These are phyloP conservation scores for Piromyces sp. DNA, from an alignment of 192 early-diverging fungal genomes.

Conservation along the genomic window DNA sequence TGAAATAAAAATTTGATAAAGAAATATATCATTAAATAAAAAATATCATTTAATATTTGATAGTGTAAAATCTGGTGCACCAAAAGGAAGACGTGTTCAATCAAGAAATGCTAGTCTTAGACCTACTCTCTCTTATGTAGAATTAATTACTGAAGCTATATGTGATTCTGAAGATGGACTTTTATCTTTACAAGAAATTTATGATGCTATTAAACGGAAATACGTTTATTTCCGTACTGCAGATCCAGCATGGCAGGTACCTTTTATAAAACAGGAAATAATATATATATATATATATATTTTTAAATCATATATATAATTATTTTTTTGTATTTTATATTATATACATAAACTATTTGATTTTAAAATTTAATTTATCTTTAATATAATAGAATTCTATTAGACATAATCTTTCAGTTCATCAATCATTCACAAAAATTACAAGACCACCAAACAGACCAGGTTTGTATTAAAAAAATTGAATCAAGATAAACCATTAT, in stretches of 20 bases:
- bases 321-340: too few relatives aligned
- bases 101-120: not conserved
- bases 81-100: not conserved
- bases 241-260: not conserved
- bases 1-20: too few relatives aligned
- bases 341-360: too few relatives aligned
- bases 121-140: not conserved
- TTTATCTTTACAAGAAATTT: not conserved
- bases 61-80: not conserved
- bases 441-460: not conserved
- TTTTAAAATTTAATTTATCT: too few relatives aligned
- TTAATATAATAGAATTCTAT: not conserved
- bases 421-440: not conserved
- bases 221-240: not conserved
- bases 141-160: not conserved
- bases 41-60: not conserved
- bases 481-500: too few relatives aligned
- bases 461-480: too few relatives aligned
- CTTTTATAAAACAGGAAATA: too few relatives aligned
- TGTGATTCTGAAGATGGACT: not conserved
- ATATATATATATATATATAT: too few relatives aligned
- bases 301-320: too few relatives aligned
- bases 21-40: too few relatives aligned
- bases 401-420: not conserved
- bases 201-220: not conserved